A percentile compares a stretch with the other conserved stretches of the same genome.
Conservation (phyloP, 176 grass and related monocot genomes). For the Dactylis glomerata region DNA sequence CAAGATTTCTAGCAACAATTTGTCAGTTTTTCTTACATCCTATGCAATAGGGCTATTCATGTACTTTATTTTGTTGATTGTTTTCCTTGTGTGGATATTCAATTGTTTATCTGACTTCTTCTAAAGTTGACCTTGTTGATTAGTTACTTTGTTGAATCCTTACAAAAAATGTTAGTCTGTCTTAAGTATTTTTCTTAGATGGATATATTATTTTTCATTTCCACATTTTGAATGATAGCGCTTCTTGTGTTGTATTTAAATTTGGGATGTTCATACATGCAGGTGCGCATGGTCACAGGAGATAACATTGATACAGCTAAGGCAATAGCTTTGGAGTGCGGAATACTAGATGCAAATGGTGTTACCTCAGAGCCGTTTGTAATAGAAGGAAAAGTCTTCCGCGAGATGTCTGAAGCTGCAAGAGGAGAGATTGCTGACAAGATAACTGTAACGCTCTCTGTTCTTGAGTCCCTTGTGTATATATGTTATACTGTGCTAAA, state of each 20-base stretch:
- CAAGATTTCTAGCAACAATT: neutral
- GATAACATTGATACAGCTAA: constrained; percentile 97
- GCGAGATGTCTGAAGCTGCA: constrained; percentile 57
- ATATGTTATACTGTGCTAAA: constrained; percentile 3
- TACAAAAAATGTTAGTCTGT: neutral
- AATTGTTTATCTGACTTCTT: neutral
- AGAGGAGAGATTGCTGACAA: constrained; percentile 69
- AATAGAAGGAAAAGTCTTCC: constrained; percentile 89
- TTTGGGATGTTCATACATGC: constrained; percentile 16
- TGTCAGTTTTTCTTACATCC: neutral
- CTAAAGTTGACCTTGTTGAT: neutral
- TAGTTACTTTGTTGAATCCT: neutral
- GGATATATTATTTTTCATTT: neutral
- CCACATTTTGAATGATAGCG: neutral
- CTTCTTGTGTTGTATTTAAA: neutral
- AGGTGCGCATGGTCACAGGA: constrained; percentile 99
- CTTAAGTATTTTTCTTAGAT: neutral
- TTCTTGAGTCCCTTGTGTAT: neutral
- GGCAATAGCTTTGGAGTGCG: constrained; percentile 94
- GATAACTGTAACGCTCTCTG: constrained; percentile 60
- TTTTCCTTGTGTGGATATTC: neutral
- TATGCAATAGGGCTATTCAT: neutral
- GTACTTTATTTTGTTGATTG: neutral
- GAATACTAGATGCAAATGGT: constrained; percentile 64
- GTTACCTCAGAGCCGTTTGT: constrained; percentile 38